A percentile compares a stretch with the other conserved stretches of the same genome.
phyloP scores from a whole-genome alignment of 768 basidiomycete genomes.

The Lentinula boryana region DNA sequence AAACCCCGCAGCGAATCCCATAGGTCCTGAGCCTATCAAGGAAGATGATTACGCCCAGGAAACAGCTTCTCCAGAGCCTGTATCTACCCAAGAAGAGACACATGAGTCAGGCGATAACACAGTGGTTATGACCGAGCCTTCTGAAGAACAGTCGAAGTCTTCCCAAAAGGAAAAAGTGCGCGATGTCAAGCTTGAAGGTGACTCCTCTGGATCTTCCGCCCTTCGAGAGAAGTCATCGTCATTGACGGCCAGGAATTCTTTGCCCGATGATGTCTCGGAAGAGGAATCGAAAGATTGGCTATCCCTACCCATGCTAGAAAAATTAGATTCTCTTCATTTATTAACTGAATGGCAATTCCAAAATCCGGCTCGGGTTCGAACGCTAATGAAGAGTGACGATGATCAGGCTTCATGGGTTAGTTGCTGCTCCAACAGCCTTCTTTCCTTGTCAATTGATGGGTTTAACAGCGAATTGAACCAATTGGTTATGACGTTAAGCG shows the following conservation, averaged over 20 bases:
- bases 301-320: slow-evolving; percentile 60
- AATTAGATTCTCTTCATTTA: slow-evolving; percentile 69
- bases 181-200: background rate
- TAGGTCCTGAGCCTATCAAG: slow-evolving; percentile 52
- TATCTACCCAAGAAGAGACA: background rate
- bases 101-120: background rate
- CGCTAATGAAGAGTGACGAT: slow-evolving; percentile 74
- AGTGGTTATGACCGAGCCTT: background rate
- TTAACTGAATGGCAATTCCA: slow-evolving; percentile 87
- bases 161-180: background rate
- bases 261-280: background rate
- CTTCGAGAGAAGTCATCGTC: background rate
- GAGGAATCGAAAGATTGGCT: slow-evolving; percentile 58
- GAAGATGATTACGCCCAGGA: slow-evolving; percentile 23
- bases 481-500: slow-evolving; percentile 75
- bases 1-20: slow-evolving; percentile 63
- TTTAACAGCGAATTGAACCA: slow-evolving; percentile 69
- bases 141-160: background rate
- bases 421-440: slow-evolving; percentile 8
- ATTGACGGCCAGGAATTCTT: background rate
- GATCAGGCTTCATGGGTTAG: slow-evolving; percentile 75
- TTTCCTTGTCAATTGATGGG: slow-evolving; percentile 2
- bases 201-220: background rate
- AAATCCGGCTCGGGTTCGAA: slow-evolving; percentile 62
- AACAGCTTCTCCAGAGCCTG: slow-evolving; percentile 17